Base-by-base conservation (phyloP, 2,329 filamentous ascomycete genomes). In the Stemphylium beticola region DNA sequence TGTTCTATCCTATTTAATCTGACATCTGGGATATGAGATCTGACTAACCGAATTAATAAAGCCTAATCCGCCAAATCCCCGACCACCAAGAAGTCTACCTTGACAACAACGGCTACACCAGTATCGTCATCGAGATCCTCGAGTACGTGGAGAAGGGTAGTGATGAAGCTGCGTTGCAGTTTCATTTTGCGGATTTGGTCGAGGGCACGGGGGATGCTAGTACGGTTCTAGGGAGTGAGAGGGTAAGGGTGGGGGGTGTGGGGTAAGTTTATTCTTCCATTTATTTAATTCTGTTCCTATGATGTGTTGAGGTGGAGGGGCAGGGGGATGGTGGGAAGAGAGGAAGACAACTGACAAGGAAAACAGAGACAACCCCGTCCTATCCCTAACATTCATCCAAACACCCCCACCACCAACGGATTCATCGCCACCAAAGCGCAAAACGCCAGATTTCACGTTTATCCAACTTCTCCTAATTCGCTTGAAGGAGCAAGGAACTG, bases 1-100 rank as follows among this genome's bases (percentile, higher is more conserved):
- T n/a, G n/a, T n/a, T n/a, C n/a, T n/a, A n/a, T n/a, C n/a, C n/a
- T n/a, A n/a, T n/a, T n/a, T n/a, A n/a, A n/a, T n/a, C n/a, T n/a
- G n/a, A n/a, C n/a, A n/a, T n/a, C n/a, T n/a, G n/a, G n/a, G n/a
- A n/a, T n/a, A n/a, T n/a, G n/a, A n/a, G n/a, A n/a, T 36, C 11
- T n/a, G 58, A 39, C 55, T 55, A 31, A 61, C 15, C 34, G 34
- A 11, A 6, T 7, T 26, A n/a, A n/a, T n/a, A n/a, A n/a, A 91
- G 89, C 78, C 83, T 84, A 49, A 83, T 92, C 64, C 87, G 90
- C 60, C 84, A 92, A 77, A 86, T 93, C 4, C 90, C 90, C 45
- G 88, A 93, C 73, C 90, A 96, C 75, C 93, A 98, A 79, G 93
- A 97, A 81, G 89, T 97, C 65, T 96, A 87, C 79, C 88, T 97